Percentiles rank a stretch among this genome's conserved stretches.
Evolutionary conservation across 345 rosid species (phyloP).

Genomic region (Citrus maxima): DNA sequence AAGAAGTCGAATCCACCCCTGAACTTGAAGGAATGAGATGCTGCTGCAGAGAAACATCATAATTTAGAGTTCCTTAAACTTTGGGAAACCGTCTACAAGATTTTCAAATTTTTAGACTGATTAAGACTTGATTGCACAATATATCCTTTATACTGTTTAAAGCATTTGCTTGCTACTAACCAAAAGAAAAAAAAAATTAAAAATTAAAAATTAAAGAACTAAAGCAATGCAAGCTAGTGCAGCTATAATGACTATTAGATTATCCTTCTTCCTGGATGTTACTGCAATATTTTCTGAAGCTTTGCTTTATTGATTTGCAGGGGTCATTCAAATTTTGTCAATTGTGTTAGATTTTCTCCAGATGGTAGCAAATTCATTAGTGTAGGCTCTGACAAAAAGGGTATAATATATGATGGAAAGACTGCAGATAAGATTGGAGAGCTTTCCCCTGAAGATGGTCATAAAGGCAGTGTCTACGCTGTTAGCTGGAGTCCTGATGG

Average conservation of each 20-base stretch:
- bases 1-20: neutral
- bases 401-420: constrained; percentile 85
- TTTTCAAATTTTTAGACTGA: neutral
- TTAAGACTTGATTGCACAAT: no score
- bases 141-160: no score
- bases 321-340: constrained; percentile 93
- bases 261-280: neutral
- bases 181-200: neutral
- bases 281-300: constrained; percentile 13
- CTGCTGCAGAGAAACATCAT: neutral
- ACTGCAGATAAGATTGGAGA: constrained; percentile 76
- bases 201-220: neutral
- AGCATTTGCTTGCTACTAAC: no score
- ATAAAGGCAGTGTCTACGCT: constrained; percentile 89
- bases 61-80: neutral
- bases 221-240: neutral
- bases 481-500: constrained; percentile 95
- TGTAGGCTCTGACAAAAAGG: constrained; percentile 94
- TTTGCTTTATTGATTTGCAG: constrained; percentile 39
- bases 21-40: constrained; percentile 1
- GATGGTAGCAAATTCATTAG: constrained; percentile 90
- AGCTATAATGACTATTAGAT: neutral
- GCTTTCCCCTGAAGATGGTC: constrained; percentile 71
- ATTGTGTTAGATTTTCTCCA: constrained; percentile 88
- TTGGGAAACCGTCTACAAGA: neutral